Percentiles rank a stretch among this genome's conserved stretches.
phyloP scores from a whole-genome alignment of 2,329 filamentous ascomycete genomes.

The Neofusicoccum ribis region DNA sequence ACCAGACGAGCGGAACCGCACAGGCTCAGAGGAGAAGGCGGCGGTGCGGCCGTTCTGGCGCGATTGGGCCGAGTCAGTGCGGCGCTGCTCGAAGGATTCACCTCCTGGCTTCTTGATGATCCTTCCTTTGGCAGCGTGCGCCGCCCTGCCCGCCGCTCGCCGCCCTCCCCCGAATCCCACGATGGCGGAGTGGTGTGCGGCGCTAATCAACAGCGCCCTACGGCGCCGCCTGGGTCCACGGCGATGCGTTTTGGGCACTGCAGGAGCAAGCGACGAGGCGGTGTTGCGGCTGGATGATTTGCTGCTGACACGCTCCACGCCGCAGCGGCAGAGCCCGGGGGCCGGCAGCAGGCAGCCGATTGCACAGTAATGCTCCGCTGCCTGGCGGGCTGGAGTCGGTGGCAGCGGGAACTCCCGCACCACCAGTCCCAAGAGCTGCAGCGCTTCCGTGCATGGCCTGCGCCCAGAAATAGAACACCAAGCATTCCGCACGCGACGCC shows the following conservation, averaged over 20 bases:
- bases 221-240: too few species aligned
- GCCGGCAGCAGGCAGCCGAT: background rate
- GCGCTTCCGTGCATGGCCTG: background rate
- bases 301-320: background rate
- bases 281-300: background rate
- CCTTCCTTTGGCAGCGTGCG: background rate
- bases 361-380: background rate
- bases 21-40: background rate
- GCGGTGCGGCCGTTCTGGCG: background rate
- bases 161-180: background rate
- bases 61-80: conserved; percentile 10
- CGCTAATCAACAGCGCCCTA: background rate
- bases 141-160: background rate
- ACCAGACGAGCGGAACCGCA: too few species aligned
- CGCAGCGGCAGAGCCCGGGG: background rate
- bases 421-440: background rate
- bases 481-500: background rate
- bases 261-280: background rate
- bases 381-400: background rate
- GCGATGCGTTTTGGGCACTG: background rate
- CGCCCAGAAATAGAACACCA: conserved; percentile 6
- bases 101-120: conserved; percentile 16
- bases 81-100: conserved; percentile 16
- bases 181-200: background rate
- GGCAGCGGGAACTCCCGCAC: conserved; percentile 10